Evolutionary conservation across 2,329 filamentous ascomycete species (phyloP).

Genomic region (Verticillium tricorpus): DNA sequence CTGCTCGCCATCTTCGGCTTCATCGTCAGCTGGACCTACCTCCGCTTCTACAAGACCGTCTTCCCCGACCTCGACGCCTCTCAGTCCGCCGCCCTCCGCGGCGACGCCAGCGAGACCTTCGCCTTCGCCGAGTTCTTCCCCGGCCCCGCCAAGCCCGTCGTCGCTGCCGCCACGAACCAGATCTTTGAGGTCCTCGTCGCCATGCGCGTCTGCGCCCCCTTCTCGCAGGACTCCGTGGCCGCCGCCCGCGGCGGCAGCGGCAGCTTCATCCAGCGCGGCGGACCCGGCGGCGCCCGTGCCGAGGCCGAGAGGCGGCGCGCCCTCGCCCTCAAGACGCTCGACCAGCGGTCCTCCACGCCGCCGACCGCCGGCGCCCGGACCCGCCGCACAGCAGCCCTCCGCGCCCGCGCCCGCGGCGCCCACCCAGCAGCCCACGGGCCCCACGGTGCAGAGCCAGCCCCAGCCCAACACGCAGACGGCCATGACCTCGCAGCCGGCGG

Average conservation of each 20-base stretch:
- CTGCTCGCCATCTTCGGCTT: conserved; percentile 79
- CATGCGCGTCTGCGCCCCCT: conserved; percentile 76
- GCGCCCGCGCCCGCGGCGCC: conserved; percentile 27
- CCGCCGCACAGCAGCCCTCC: conserved; percentile 16
- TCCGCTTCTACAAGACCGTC: conserved; percentile 86
- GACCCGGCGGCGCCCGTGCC: conserved; percentile 69
- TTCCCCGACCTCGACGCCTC: conserved; percentile 64
- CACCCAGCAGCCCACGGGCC: conserved; percentile 37
- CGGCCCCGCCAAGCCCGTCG: conserved; percentile 70
- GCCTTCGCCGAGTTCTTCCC: conserved; percentile 96
- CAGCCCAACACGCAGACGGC: conserved; percentile 51
- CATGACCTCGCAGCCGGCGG: conserved; percentile 50
- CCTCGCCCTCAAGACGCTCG: conserved; percentile 83
- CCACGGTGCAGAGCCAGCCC: conserved; percentile 53
- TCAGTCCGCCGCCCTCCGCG: conserved; percentile 62
- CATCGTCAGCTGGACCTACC: conserved; percentile 86
- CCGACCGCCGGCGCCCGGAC: conserved; percentile 57
- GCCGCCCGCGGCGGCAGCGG: conserved; percentile 58
- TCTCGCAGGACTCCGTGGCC: conserved; percentile 75
- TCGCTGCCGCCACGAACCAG: conserved; percentile 68
- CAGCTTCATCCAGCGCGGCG: conserved; percentile 49
- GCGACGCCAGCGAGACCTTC: conserved; percentile 94
- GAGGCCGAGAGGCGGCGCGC: conserved; percentile 89
- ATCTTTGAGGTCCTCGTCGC: conserved; percentile 73
- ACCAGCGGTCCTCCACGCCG: conserved; percentile 88